Evolutionary conservation across 2,329 filamentous ascomycete species (phyloP).

Genomic region (Penicillium palitans): DNA sequence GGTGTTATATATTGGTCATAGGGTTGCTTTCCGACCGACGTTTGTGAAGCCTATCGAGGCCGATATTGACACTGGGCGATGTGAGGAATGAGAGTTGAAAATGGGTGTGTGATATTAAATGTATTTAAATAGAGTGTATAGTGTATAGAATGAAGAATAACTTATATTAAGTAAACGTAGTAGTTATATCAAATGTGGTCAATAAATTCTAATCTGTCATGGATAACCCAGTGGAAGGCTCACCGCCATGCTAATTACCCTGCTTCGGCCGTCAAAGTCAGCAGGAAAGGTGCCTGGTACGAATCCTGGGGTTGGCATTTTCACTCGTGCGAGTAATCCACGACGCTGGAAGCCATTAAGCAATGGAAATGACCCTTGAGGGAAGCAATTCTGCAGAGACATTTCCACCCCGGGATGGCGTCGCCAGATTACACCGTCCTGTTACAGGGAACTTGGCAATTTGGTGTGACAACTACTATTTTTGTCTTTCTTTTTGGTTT

Average conservation of each 20-base stretch:
- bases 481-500: slow-evolving; percentile 26
- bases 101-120: neutral
- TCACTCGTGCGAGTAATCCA: slow-evolving; percentile 58
- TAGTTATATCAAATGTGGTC: too few species aligned
- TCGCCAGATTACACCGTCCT: slow-evolving; percentile 53
- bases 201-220: slow-evolving; percentile 36
- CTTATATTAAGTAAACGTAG: neutral
- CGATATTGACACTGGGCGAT: slow-evolving; percentile 1
- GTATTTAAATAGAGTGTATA: neutral
- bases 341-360: slow-evolving; percentile 57
- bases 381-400: slow-evolving; percentile 61
- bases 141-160: neutral
- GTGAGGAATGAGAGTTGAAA: neutral
- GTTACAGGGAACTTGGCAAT: slow-evolving; percentile 40
- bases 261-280: slow-evolving; percentile 39
- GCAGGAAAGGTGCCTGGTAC: slow-evolving; percentile 54
- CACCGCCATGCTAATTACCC: slow-evolving; percentile 39
- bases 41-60: slow-evolving; percentile 7
- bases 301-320: slow-evolving; percentile 54
- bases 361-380: slow-evolving; percentile 56
- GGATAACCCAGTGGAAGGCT: slow-evolving; percentile 45
- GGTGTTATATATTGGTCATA: slow-evolving; percentile 6
- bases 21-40: slow-evolving; percentile 1
- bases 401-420: slow-evolving; percentile 56
- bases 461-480: slow-evolving; percentile 40